Conservation (phyloP, 2,329 filamentous ascomycete species). For the Ramichloridium luteum region DNA sequence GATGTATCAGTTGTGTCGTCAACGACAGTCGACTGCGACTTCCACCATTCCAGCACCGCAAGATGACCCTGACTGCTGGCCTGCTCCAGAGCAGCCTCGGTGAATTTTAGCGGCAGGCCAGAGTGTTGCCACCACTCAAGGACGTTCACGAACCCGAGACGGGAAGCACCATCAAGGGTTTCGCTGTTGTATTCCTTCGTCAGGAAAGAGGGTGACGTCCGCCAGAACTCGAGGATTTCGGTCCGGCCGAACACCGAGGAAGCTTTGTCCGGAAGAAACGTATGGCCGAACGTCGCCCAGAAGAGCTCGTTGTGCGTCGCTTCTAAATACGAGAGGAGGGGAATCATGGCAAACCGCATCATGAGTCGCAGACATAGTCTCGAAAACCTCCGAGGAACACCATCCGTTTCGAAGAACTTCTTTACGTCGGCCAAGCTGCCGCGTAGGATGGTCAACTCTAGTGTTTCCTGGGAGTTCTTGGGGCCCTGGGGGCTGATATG, state of each 20-base stretch:
- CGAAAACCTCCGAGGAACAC: slow-evolving; percentile 63
- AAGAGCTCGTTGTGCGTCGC: slow-evolving; percentile 61
- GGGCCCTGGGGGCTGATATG: slow-evolving; percentile 53
- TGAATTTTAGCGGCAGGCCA: slow-evolving; percentile 70
- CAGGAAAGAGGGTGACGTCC: slow-evolving; percentile 65
- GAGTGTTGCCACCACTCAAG: slow-evolving; percentile 87
- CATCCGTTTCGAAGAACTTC: slow-evolving; percentile 52
- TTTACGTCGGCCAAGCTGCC: slow-evolving; percentile 59
- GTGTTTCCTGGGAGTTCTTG: slow-evolving; percentile 50
- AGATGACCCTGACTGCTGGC: slow-evolving; percentile 75
- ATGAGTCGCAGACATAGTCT: slow-evolving; percentile 76
- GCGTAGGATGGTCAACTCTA: slow-evolving; percentile 76
- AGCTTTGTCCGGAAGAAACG: slow-evolving; percentile 75
- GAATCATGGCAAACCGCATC: slow-evolving; percentile 77
- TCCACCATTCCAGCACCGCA: slow-evolving; percentile 90
- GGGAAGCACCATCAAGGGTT: slow-evolving; percentile 76
- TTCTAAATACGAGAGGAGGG: slow-evolving; percentile 62
- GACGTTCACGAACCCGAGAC: slow-evolving; percentile 71
- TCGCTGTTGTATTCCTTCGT: slow-evolving; percentile 79
- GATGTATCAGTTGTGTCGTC: slow-evolving; percentile 21
- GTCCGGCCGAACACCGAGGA: slow-evolving; percentile 75
- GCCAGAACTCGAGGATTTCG: slow-evolving; percentile 86
- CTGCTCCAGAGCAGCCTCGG: slow-evolving; percentile 74
- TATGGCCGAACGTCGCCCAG: slow-evolving; percentile 70
- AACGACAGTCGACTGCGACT: slow-evolving; percentile 37